Conservation (phyloP, 192 early-diverging fungal species). For the Glomus cerebriforme region DNA sequence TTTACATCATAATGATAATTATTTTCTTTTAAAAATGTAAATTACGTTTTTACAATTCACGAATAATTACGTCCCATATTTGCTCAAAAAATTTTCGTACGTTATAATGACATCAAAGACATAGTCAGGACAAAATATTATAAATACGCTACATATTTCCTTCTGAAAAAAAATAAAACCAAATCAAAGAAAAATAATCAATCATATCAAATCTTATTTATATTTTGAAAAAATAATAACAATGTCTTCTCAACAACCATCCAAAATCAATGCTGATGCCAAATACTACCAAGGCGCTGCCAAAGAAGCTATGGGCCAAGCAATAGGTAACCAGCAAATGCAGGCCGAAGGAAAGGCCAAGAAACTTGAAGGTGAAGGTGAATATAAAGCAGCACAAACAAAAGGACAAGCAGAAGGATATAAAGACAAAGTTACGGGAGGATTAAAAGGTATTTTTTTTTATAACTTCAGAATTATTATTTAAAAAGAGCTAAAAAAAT, state of each 20-base stretch:
- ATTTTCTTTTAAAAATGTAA: too few species aligned
- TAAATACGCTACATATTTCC: not conserved
- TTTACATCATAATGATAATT: too few species aligned
- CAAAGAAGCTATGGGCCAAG: not conserved
- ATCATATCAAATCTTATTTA: not conserved
- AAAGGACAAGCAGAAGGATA: not conserved
- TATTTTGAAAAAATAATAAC: not conserved
- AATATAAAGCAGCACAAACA: not conserved
- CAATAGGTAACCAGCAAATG: conserved; percentile 10
- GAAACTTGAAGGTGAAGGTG: not conserved
- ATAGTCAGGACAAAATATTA: not conserved
- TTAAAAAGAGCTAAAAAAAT: too few species aligned
- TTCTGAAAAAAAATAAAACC: too few species aligned
- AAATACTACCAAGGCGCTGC: conserved; percentile 13
- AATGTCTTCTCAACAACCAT: conserved; percentile 11
- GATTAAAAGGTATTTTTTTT: not conserved
- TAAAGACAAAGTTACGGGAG: not conserved
- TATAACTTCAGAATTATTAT: too few species aligned
- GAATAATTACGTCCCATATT: not conserved
- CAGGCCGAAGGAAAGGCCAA: not conserved
- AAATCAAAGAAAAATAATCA: not conserved
- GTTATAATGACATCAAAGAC: not conserved
- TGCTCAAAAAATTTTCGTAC: not conserved
- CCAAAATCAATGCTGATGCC: not conserved
- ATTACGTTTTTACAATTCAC: not conserved